Conservation (phyloP, 805 yeast genomes). For the Wickerhamiella alocasiicola region DNA sequence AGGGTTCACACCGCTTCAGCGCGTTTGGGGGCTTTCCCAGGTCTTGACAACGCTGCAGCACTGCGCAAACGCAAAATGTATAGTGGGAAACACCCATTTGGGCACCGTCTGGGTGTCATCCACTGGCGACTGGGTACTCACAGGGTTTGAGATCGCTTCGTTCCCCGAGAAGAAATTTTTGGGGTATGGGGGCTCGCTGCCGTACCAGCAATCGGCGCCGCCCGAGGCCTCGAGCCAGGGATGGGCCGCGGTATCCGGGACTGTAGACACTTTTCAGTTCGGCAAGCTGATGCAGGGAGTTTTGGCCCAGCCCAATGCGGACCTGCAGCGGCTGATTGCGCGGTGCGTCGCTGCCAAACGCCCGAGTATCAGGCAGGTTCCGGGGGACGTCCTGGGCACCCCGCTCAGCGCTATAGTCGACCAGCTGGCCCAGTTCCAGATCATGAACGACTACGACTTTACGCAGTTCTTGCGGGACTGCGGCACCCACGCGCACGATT, state of each 20-base stretch:
- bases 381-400: slow-evolving; percentile 24
- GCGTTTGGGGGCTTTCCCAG: slow-evolving; percentile 42
- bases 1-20: slow-evolving; percentile 16
- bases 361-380: not conserved
- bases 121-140: slow-evolving; percentile 71
- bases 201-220: slow-evolving; percentile 33
- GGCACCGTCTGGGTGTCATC: slow-evolving; percentile 52
- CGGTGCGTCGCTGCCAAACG: slow-evolving; percentile 1
- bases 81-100: slow-evolving; percentile 50
- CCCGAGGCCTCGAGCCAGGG: slow-evolving; percentile 42
- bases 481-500: slow-evolving; percentile 16
- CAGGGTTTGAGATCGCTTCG: slow-evolving; percentile 64
- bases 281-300: slow-evolving; percentile 44
- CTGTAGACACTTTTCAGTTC: slow-evolving; percentile 49
- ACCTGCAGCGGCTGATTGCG: not conserved
- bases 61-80: slow-evolving; percentile 41
- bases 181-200: slow-evolving; percentile 28
- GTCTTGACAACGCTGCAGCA: slow-evolving; percentile 43
- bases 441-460: slow-evolving; percentile 17
- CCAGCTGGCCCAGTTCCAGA: slow-evolving; percentile 40
- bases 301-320: slow-evolving; percentile 27
- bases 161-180: slow-evolving; percentile 33
- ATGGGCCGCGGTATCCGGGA: slow-evolving; percentile 28
- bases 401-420: slow-evolving; percentile 41
- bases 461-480: slow-evolving; percentile 11